phyloP scores from a whole-genome alignment of 73 alveolate genomes.

The Paramecium octaurelia region DNA sequence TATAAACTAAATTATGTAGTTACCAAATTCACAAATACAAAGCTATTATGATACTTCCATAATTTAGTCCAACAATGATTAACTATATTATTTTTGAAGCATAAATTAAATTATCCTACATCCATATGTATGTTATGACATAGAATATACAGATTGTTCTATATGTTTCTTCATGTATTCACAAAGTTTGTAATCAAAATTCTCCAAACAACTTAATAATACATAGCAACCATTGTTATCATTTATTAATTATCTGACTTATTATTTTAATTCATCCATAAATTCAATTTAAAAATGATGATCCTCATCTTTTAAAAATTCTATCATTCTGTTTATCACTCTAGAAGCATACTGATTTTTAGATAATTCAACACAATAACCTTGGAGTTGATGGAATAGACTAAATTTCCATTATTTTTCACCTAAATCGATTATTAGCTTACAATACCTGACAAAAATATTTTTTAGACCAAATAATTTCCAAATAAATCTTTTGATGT shows the following conservation, averaged over 20 bases:
- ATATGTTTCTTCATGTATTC: neutral
- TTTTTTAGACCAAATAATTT: neutral
- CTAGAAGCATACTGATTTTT: conserved; percentile 8
- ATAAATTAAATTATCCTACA: conserved; percentile 10
- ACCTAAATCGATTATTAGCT: neutral
- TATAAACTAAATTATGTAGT: neutral
- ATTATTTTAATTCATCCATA: neutral
- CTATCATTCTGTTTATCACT: conserved; percentile 13
- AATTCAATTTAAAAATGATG: neutral
- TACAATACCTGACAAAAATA: neutral
- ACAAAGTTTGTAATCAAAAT: neutral
- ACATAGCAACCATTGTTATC: conserved; percentile 31
- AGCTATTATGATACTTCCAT: neutral
- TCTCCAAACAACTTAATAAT: conserved; percentile 19
- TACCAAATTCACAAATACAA: conserved; percentile 20
- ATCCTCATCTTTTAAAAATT: neutral
- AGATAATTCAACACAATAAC: neutral
- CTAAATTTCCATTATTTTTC: neutral
- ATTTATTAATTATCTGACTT: neutral
- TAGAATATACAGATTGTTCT: neutral
- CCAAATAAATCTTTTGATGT: conserved; percentile 26
- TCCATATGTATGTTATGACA: conserved; percentile 25
- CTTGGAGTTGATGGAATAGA: neutral
- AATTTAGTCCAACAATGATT: neutral
- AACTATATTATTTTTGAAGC: neutral